Evolutionary conservation across 441 rosid species (phyloP).

Genomic region (Bruguiera hainesii): DNA sequence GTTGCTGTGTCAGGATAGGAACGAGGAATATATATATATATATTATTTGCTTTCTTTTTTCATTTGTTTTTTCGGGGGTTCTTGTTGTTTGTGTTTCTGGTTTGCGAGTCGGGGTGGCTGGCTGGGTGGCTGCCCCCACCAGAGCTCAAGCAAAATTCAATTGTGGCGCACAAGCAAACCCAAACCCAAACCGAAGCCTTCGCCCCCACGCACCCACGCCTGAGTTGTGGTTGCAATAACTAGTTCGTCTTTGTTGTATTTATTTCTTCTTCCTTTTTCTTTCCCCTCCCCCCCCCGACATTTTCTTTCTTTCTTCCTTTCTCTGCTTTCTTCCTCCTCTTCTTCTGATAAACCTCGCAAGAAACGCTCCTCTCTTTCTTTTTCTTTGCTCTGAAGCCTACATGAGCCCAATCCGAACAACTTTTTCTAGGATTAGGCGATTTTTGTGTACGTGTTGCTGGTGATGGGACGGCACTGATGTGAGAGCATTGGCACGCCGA

Average conservation of each 20-base stretch:
- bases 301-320: neutral
- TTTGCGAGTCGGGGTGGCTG: no score
- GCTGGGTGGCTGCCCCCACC: no score
- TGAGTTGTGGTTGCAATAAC: neutral
- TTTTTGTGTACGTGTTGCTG: no score
- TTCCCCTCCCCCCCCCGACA: neutral
- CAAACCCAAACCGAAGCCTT: no score
- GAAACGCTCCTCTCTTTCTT: neutral
- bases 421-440: no score
- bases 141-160: neutral
- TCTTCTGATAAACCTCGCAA: neutral
- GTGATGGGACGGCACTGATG: no score
- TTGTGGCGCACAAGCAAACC: slow-evolving; percentile 1
- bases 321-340: neutral
- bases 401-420: no score
- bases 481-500: no score
- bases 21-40: no score
- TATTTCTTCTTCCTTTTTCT: neutral
- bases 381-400: neutral
- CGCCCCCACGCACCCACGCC: neutral
- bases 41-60: neutral
- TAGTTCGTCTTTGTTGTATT: neutral
- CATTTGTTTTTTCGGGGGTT: neutral
- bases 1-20: slow-evolving; percentile 15
- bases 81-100: neutral